Conservation (phyloP, 2,329 filamentous ascomycete species). For the Colletotrichum viniferum region DNA sequence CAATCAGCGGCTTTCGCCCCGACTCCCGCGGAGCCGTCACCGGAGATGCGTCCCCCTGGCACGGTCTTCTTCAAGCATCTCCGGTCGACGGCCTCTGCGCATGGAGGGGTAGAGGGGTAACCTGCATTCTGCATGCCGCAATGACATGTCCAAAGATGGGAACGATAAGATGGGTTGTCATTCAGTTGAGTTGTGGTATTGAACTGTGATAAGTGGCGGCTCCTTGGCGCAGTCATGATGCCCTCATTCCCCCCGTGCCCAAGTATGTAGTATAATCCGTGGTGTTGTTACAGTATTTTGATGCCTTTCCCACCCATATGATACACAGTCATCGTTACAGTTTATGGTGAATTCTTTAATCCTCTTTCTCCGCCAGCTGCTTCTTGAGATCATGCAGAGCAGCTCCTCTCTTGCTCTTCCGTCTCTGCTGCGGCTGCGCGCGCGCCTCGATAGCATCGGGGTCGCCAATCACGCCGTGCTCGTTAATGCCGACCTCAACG, state of each 20-base stretch:
- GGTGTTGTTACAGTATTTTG: slow-evolving; percentile 7
- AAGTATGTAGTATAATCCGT: not conserved
- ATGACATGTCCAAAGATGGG: no score
- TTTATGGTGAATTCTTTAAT: not conserved
- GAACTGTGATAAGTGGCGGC: not conserved
- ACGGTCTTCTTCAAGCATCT: not conserved
- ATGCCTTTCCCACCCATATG: slow-evolving; percentile 6
- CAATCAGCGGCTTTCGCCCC: slow-evolving; percentile 20
- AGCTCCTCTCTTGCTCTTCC: slow-evolving; percentile 43
- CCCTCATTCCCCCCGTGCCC: not conserved
- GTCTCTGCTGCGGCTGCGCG: slow-evolving; percentile 35
- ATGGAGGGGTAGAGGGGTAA: not conserved
- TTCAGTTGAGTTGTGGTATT: slow-evolving; percentile 7
- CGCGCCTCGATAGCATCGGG: slow-evolving; percentile 35
- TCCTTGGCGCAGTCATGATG: not conserved
- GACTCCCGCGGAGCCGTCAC: slow-evolving; percentile 21
- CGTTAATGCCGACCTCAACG: slow-evolving; percentile 40
- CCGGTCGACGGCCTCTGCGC: not conserved
- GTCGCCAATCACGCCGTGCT: slow-evolving; percentile 26
- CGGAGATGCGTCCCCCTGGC: slow-evolving; percentile 10
- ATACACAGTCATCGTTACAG: slow-evolving; percentile 6
- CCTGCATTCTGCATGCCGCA: not conserved
- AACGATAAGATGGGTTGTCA: not conserved
- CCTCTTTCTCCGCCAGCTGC: slow-evolving; percentile 41
- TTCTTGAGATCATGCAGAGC: slow-evolving; percentile 42